Base-by-base conservation (phyloP, 169 alveolate genomes). In the Ichthyophthirius multifiliis region DNA sequence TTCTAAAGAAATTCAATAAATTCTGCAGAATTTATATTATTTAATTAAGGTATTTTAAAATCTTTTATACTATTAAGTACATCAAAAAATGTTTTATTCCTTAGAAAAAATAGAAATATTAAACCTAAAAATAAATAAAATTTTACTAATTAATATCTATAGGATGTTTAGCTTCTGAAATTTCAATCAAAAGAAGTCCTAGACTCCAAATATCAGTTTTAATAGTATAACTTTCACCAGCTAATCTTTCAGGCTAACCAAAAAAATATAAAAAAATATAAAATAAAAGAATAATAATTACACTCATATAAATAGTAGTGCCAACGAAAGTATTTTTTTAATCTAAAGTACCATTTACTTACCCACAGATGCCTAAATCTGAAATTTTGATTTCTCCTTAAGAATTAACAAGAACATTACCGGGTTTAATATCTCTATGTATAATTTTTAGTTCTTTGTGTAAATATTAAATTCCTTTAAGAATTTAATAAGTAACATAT, bases 201-300 rank as follows among this genome's bases (percentile, higher is more conserved):
- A 93, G 74, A 75, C 93, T 84, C 96, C 96, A 93, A 18, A 93
- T 84, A 86, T 93, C 96, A 62, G 95, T 86, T 82, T 93, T 92
- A 31, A 86, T 65, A 64, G 76, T 86, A 76, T 93, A 93, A 23
- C 76, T 48, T 35, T 88, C 90, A n/a, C 92, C 94, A 65, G 85
- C 84, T 12, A 93, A 75, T 93, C 96, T 90, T 76, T 93, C 96
- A 20, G 96, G 96, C 63, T 88, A 85, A 7, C n/a, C 0, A 65
- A 31, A 31, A 5, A 10, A 4, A 65, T 6, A 34, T 3, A 5
- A 3, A 63, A 3, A 10, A 16, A 5, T 20, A 43, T 44, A 10
- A 34, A 43, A 44, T 15, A 31, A 44, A 31, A 4, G 1, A n/a
- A 20, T 30, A 18, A 18, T n/a, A 32, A 45, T 79, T 79, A 79